Conservation (phyloP, 164 flowering plant species). For the Annona cherimola region DNA sequence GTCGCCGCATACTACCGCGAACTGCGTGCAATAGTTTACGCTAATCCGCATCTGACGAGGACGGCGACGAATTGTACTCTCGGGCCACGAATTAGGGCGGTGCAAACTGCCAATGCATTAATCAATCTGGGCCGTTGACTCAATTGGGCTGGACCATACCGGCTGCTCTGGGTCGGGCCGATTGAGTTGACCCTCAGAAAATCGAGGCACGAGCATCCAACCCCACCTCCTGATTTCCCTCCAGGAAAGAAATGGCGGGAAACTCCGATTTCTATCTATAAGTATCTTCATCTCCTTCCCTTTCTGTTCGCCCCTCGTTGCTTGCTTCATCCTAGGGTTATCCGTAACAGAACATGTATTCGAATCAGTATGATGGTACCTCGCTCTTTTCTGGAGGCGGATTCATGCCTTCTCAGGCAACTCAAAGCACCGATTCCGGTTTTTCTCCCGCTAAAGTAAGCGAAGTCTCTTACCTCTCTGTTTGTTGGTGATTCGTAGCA, state of each 20-base stretch:
- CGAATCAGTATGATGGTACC: slow-evolving; percentile 66
- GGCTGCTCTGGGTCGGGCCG: background rate
- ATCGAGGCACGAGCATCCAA: background rate
- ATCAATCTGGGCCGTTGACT: background rate
- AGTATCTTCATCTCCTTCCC: background rate
- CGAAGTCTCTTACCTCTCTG: background rate
- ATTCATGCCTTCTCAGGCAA: slow-evolving; percentile 85
- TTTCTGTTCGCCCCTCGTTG: background rate
- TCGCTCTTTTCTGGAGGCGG: slow-evolving; percentile 96
- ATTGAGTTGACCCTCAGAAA: too few relatives aligned
- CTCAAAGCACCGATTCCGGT: slow-evolving; percentile 45
- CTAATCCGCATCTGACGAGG: too few relatives aligned
- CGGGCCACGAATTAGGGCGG: too few relatives aligned
- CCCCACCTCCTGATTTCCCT: background rate
- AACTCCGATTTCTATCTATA: background rate
- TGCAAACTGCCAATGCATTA: background rate
- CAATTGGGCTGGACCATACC: background rate
- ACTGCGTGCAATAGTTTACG: too few relatives aligned
- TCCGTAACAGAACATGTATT: slow-evolving; percentile 23
- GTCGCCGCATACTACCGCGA: too few relatives aligned
- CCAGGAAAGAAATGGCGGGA: slow-evolving; percentile 7
- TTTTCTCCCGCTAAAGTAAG: slow-evolving; percentile 54
- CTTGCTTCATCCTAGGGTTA: background rate
- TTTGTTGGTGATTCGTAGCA: background rate
- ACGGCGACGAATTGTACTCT: too few relatives aligned